Evolutionary conservation across 2,329 filamentous ascomycete species (phyloP).

Genomic region (Pseudogymnoascus sp.): DNA sequence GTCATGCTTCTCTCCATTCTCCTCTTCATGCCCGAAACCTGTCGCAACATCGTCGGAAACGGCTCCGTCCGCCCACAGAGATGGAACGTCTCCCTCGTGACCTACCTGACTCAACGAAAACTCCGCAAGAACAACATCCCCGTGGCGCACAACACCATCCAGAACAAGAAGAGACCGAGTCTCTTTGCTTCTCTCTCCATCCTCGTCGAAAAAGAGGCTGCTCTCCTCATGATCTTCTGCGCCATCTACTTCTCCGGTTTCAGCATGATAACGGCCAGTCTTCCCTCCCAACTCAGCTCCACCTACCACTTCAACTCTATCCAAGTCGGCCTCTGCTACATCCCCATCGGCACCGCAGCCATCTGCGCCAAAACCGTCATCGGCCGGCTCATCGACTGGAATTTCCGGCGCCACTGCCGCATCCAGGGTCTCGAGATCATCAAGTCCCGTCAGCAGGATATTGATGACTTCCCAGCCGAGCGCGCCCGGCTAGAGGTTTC

Average conservation of each 20-base stretch:
- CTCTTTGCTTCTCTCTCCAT: constrained; percentile 20
- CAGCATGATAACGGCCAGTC: constrained; percentile 23
- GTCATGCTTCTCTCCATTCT: constrained; percentile 29
- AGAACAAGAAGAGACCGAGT: constrained; percentile 15
- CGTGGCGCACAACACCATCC: background rate
- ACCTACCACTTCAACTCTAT: constrained; percentile 27
- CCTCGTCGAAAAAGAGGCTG: constrained; percentile 20
- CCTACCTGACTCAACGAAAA: background rate
- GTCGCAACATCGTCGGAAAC: constrained; percentile 28
- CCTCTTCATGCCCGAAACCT: constrained; percentile 27
- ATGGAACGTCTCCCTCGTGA: background rate
- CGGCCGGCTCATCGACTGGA: constrained; percentile 55
- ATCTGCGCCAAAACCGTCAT: constrained; percentile 36
- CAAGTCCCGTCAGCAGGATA: constrained; percentile 7
- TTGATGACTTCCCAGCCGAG: constrained; percentile 12
- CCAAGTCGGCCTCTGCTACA: constrained; percentile 26
- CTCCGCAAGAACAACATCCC: background rate
- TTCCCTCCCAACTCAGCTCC: constrained; percentile 23
- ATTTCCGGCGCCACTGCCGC: constrained; percentile 45
- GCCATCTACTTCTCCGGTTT: constrained; percentile 22
- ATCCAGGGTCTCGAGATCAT: constrained; percentile 8
- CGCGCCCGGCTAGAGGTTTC: constrained; percentile 13
- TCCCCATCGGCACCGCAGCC: constrained; percentile 42
- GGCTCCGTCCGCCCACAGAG: constrained; percentile 15
- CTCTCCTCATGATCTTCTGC: constrained; percentile 20